A percentile compares a stretch with the other conserved stretches of the same genome.
Evolutionary conservation across 1,139 yeast genomes (phyloP).

Genomic region (Eremothecium gossypii): DNA sequence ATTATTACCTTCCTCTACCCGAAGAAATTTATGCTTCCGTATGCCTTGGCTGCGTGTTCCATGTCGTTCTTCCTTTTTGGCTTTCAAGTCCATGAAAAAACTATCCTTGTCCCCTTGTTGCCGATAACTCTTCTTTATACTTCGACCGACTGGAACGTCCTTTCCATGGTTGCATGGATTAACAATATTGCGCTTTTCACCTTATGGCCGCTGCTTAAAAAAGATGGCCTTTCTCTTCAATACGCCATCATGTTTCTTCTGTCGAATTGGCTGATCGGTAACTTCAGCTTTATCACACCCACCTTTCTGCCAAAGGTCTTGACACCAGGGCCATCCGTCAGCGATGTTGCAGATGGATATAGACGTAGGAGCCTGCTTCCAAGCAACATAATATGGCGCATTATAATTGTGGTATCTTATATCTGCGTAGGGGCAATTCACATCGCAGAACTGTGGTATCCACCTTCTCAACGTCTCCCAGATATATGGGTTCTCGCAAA

Average conservation of each 20-base stretch:
- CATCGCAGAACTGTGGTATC: conserved; percentile 40
- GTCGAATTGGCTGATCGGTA: conserved; percentile 81
- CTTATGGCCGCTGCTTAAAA: conserved; percentile 74
- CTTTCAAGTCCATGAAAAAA: conserved; percentile 93
- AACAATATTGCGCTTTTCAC: conserved; percentile 79
- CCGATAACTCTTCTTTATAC: conserved; percentile 70
- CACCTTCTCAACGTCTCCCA: conserved; percentile 58
- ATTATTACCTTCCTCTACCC: conserved; percentile 45
- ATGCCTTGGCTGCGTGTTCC: conserved; percentile 77
- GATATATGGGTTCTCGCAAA: conserved; percentile 82
- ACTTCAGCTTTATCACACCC: conserved; percentile 37
- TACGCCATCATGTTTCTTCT: conserved; percentile 51
- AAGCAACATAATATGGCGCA: conserved; percentile 43
- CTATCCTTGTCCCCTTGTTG: conserved; percentile 75
- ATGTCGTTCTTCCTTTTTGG: conserved; percentile 85
- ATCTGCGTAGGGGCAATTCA: conserved; percentile 45
- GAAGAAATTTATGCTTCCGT: conserved; percentile 43
- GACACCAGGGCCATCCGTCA: conserved; percentile 37
- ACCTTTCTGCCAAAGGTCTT: conserved; percentile 34
- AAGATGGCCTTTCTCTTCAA: conserved; percentile 67
- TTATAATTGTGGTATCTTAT: conserved; percentile 53
- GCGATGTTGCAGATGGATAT: conserved; percentile 24
- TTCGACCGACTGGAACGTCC: conserved; percentile 46
- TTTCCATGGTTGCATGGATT: conserved; percentile 77
- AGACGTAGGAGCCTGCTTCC: conserved; percentile 44